Percentiles rank a stretch among this genome's conserved stretches.
Conservation (phyloP, 257 asterid genomes). For the Gynochthodes officinalis region DNA sequence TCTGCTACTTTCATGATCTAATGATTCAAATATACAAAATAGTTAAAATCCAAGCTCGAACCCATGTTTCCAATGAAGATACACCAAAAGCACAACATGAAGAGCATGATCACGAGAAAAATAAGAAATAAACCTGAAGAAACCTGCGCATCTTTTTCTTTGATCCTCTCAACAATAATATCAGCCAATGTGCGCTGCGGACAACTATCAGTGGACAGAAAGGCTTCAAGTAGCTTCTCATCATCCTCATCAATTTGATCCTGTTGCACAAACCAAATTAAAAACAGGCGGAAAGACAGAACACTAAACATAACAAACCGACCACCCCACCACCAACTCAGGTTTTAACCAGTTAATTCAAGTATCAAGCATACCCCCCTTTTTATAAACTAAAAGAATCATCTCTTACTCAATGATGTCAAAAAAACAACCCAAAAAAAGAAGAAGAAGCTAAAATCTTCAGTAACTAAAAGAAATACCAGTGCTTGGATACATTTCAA, state of each 20-base stretch:
- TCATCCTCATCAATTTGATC: constrained; percentile 69
- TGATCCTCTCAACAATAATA: constrained; percentile 60
- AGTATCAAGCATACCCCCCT: neutral
- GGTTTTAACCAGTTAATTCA: neutral
- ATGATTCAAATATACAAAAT: neutral
- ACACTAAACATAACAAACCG: neutral
- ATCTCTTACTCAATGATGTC: neutral
- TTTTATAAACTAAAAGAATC: neutral
- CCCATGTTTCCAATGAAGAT: neutral
- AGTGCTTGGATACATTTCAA: neutral
- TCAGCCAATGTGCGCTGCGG: constrained; percentile 86
- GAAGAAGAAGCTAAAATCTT: neutral
- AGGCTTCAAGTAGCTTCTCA: constrained; percentile 65
- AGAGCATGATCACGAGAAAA: neutral
- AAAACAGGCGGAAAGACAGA: neutral
- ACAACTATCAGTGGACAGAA: constrained; percentile 51
- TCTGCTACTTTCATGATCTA: neutral
- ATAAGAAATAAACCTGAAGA: constrained; percentile 55
- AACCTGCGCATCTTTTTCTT: constrained; percentile 70
- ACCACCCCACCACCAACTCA: too few relatives aligned
- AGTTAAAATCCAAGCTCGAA: neutral
- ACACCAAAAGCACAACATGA: neutral
- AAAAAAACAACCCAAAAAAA: neutral
- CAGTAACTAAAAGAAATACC: neutral
- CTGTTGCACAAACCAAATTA: constrained; percentile 32